Percentiles rank a stretch among this genome's conserved stretches.
Conservation (phyloP, 1,284 basidiomycete genomes). For the Gomphus bonarii region DNA sequence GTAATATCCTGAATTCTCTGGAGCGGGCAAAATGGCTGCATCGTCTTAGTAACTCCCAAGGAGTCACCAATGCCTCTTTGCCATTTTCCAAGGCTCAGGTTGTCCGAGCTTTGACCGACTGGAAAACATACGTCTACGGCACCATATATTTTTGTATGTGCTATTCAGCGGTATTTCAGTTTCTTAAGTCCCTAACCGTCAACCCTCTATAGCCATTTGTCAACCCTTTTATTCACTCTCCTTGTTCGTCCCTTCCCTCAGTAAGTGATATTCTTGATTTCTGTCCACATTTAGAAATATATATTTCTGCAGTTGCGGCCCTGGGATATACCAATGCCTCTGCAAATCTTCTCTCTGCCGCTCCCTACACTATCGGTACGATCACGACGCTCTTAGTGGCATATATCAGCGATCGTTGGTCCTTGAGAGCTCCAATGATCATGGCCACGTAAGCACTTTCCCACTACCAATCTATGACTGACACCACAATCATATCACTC, state of each 20-base stretch:
- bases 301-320: constrained; percentile 12
- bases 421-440: constrained; percentile 27
- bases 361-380: constrained; percentile 34
- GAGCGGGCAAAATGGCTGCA: constrained; percentile 18
- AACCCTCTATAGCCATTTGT: constrained; percentile 8
- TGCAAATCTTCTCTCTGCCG: constrained; percentile 19
- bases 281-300: neutral
- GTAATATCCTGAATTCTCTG: constrained; percentile 14
- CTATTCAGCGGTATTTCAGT: neutral
- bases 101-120: constrained; percentile 15
- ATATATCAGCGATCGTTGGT: constrained; percentile 24
- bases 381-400: constrained; percentile 30
- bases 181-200: neutral
- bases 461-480: neutral
- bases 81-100: constrained; percentile 19
- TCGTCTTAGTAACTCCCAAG: constrained; percentile 16
- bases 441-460: constrained; percentile 24
- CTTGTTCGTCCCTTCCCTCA: constrained; percentile 21
- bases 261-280: neutral
- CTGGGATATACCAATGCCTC: constrained; percentile 18
- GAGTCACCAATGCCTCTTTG: constrained; percentile 17
- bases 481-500: neutral
- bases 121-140: constrained; percentile 19
- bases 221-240: constrained; percentile 21
- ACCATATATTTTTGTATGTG: constrained; percentile 16